Conservation (phyloP, 1,139 yeast species). For the Geotrichum australiense region DNA sequence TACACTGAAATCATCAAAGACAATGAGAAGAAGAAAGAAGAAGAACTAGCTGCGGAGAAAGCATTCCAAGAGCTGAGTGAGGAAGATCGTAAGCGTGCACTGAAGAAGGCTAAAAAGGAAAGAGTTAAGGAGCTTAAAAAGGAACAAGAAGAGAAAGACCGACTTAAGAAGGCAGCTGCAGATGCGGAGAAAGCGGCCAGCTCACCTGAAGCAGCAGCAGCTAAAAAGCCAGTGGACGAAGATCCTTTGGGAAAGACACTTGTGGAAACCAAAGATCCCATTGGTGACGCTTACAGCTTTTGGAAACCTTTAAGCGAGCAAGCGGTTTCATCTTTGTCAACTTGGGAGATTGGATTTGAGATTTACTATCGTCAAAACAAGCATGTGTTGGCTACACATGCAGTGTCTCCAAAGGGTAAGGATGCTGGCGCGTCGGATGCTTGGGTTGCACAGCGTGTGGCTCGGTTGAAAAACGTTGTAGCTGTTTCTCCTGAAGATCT, state of each 20-base stretch:
- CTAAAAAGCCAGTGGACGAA: slow-evolving; percentile 29
- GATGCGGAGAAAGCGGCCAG: slow-evolving; percentile 21
- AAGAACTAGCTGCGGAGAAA: slow-evolving; percentile 21
- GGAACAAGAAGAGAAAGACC: slow-evolving; percentile 20
- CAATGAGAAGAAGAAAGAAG: slow-evolving; percentile 20
- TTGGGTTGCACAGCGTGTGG: slow-evolving; percentile 28
- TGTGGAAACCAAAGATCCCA: slow-evolving; percentile 35
- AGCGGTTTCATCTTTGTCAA: slow-evolving; percentile 29
- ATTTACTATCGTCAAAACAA: slow-evolving; percentile 40
- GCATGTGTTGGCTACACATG: slow-evolving; percentile 41
- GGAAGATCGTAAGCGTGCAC: slow-evolving; percentile 30
- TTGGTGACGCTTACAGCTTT: slow-evolving; percentile 35
- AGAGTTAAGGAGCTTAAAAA: slow-evolving; percentile 36
- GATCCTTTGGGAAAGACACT: slow-evolving; percentile 42
- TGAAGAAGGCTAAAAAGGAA: slow-evolving; percentile 38
- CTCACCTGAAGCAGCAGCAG: slow-evolving; percentile 19
- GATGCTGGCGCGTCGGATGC: slow-evolving; percentile 27
- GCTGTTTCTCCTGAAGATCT: slow-evolving; percentile 21
- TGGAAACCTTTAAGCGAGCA: slow-evolving; percentile 36
- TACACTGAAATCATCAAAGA: slow-evolving; percentile 42
- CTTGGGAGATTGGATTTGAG: slow-evolving; percentile 41
- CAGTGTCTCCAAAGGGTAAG: slow-evolving; percentile 37
- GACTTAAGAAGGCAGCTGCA: slow-evolving; percentile 18
- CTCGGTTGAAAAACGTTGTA: slow-evolving; percentile 26
- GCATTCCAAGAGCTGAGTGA: slow-evolving; percentile 28